Evolutionary conservation across 306 rosid genomes (phyloP).

Genomic region (Dryas drummondii): DNA sequence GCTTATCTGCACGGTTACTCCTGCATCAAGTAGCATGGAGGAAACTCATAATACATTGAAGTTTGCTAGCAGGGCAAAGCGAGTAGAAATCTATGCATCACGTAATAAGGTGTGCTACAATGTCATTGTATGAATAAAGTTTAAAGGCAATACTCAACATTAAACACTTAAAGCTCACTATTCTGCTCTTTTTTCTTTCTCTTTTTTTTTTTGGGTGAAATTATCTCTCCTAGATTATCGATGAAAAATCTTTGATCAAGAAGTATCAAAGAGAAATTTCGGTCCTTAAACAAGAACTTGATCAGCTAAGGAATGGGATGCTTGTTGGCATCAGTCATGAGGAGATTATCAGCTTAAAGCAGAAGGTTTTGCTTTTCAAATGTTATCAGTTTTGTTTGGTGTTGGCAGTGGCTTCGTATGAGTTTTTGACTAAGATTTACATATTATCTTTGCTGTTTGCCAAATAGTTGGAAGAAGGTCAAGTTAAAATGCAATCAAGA

Average conservation of each 20-base stretch:
- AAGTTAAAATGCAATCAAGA: constrained; percentile 97
- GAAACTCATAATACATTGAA: constrained; percentile 99
- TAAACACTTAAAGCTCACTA: constrained; percentile 7
- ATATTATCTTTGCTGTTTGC: constrained; percentile 17
- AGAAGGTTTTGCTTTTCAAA: constrained; percentile 55
- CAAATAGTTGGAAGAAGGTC: constrained; percentile 94
- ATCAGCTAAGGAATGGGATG: constrained; percentile 86
- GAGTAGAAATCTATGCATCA: constrained; percentile 94
- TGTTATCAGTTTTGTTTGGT: constrained; percentile 15
- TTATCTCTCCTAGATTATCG: constrained; percentile 71
- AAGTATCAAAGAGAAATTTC: constrained; percentile 97
- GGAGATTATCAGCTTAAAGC: constrained; percentile 83
- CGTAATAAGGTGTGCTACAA: constrained; percentile 74
- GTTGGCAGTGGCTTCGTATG: constrained; percentile 11
- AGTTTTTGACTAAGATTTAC: constrained; percentile 17
- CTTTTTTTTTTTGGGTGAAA: constrained; percentile 15
- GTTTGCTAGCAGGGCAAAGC: constrained; percentile 98
- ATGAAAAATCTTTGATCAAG: constrained; percentile 94
- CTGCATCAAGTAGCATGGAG: constrained; percentile 98
- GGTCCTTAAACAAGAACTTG: constrained; percentile 85
- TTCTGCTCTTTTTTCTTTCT: constrained; percentile 11
- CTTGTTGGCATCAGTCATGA: constrained; percentile 83
- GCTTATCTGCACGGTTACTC: constrained; percentile 99
- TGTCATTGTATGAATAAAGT: constrained; percentile 13
- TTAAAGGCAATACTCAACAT: constrained; percentile 16